Percentiles rank a stretch among this genome's conserved stretches.
Conservation (phyloP, 345 rosid species). For the Heritiera fomes region DNA sequence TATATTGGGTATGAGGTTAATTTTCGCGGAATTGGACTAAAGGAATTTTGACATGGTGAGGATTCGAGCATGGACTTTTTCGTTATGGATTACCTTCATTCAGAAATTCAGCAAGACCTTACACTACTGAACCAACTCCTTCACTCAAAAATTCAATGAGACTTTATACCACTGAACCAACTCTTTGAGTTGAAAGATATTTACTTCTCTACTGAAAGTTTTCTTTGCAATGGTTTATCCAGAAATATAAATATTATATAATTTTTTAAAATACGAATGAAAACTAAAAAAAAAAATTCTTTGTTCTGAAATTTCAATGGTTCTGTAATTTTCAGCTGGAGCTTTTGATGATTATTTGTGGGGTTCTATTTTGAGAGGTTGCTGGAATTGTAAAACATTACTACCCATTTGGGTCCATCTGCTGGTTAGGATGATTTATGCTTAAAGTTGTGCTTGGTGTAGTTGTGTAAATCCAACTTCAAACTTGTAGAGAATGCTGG, state of each 20-base stretch:
- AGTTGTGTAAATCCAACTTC: background rate
- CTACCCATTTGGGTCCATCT: background rate
- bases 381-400: background rate
- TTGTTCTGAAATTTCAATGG: background rate
- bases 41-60: no score
- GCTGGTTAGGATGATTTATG: background rate
- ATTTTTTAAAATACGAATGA: background rate
- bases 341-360: background rate
- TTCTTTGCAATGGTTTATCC: background rate
- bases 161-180: no score
- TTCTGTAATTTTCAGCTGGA: background rate
- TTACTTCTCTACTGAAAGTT: background rate
- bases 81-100: no score
- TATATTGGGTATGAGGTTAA: no score
- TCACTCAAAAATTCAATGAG: no score
- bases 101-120: no score
- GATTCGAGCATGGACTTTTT: no score
- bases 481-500: background rate
- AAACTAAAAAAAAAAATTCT: background rate
- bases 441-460: background rate
- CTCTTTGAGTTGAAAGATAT: background rate
- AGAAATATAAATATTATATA: background rate
- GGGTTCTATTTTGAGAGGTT: background rate
- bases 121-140: no score
- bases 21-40: no score